Evolutionary conservation across 176 grass and related monocot genomes (phyloP).

Genomic region (Bromus sterilis): DNA sequence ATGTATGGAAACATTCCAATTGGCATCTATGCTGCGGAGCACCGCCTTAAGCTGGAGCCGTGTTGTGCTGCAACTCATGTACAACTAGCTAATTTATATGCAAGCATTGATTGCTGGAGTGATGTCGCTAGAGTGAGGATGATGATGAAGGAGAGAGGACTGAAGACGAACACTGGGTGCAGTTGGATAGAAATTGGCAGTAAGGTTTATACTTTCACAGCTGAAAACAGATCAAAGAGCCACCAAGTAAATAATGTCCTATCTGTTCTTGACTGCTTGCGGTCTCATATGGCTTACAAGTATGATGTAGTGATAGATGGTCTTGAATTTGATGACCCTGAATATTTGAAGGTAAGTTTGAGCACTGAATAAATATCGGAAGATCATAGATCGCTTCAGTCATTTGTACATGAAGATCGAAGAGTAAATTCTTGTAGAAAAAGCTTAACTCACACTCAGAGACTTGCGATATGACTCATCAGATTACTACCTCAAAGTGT

Average conservation of each 20-base stretch:
- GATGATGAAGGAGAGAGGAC: slow-evolving; percentile 36
- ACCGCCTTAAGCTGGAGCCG: slow-evolving; percentile 51
- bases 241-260: slow-evolving; percentile 26
- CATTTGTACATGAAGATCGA: background rate
- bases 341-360: background rate
- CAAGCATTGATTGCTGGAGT: slow-evolving; percentile 31
- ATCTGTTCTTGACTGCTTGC: slow-evolving; percentile 35
- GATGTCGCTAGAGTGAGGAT: slow-evolving; percentile 48
- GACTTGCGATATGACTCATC: background rate
- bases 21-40: slow-evolving; percentile 34
- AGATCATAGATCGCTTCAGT: background rate
- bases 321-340: slow-evolving; percentile 7
- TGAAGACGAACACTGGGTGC: slow-evolving; percentile 43
- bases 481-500: background rate
- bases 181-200: slow-evolving; percentile 57
- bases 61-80: slow-evolving; percentile 45
- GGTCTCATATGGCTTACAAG: slow-evolving; percentile 28
- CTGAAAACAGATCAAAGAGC: slow-evolving; percentile 32
- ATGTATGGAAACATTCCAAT: slow-evolving; percentile 20
- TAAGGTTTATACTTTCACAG: slow-evolving; percentile 41
- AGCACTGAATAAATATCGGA: background rate
- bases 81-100: slow-evolving; percentile 49
- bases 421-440: background rate
- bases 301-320: slow-evolving; percentile 12
- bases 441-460: background rate